Conservation (phyloP, 306 rosid genomes). For the Macrotyloma uniflorum region DNA sequence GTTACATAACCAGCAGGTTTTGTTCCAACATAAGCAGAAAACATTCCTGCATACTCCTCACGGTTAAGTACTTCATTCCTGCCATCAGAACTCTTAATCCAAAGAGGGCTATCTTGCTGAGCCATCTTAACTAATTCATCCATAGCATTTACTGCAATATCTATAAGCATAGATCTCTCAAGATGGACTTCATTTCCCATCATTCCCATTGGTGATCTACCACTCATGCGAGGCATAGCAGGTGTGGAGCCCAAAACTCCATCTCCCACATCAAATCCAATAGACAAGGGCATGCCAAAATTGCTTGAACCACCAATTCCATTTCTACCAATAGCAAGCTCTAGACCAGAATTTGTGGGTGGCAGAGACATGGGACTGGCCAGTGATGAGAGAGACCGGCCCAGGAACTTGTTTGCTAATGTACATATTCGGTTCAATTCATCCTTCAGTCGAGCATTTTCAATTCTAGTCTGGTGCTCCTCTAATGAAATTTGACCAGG, state of each 20-base stretch:
- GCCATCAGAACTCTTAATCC: constrained; percentile 66
- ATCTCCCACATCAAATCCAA: constrained; percentile 71
- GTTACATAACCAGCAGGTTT: constrained; percentile 55
- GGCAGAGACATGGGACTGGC: constrained; percentile 43
- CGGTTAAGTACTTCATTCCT: constrained; percentile 60
- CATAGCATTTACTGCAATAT: constrained; percentile 77
- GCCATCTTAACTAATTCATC: constrained; percentile 76
- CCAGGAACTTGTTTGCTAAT: constrained; percentile 67
- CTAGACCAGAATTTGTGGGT: constrained; percentile 52
- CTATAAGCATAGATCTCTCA: constrained; percentile 52
- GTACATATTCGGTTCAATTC: constrained; percentile 65
- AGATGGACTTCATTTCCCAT: constrained; percentile 46
- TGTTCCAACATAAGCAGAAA: constrained; percentile 50
- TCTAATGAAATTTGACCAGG: constrained; percentile 77
- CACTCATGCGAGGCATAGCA: constrained; percentile 32
- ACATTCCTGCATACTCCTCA: constrained; percentile 65
- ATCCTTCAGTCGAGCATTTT: constrained; percentile 78
- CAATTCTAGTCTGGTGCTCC: constrained; percentile 79
- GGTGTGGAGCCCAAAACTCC: constrained; percentile 43
- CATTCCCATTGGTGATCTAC: constrained; percentile 47
- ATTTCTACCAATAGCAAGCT: constrained; percentile 71
- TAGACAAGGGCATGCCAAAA: constrained; percentile 43
- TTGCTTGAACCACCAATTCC: constrained; percentile 54
- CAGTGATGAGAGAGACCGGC: constrained; percentile 62
- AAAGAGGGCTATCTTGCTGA: constrained; percentile 60